Evolutionary conservation across 2,329 filamentous ascomycete genomes (phyloP).

Genomic region (Raffaelea arxii): DNA sequence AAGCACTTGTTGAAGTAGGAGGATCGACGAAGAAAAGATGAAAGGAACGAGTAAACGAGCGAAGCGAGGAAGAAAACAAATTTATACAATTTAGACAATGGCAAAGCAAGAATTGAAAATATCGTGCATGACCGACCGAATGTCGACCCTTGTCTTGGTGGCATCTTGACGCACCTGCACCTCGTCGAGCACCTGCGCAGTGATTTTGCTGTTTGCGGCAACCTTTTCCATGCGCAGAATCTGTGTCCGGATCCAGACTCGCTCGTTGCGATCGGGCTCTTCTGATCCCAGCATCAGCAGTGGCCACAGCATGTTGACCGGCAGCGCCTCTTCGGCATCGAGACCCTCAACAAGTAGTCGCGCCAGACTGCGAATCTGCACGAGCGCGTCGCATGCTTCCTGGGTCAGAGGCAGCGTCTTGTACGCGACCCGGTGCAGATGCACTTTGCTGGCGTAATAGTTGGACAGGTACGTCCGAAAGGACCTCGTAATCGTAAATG

Average conservation of each 20-base stretch:
- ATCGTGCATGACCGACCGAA: slow-evolving; percentile 34
- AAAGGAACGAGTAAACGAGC: too few relatives aligned
- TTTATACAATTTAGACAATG: slow-evolving; percentile 29
- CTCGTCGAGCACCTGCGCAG: slow-evolving; percentile 34
- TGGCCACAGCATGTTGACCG: slow-evolving; percentile 49
- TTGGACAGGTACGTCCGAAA: slow-evolving; percentile 47
- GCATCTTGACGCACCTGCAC: slow-evolving; percentile 33
- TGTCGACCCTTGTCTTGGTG: slow-evolving; percentile 29
- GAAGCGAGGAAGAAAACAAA: too few relatives aligned
- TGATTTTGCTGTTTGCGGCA: slow-evolving; percentile 32
- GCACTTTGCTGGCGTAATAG: slow-evolving; percentile 45
- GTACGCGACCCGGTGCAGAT: slow-evolving; percentile 48
- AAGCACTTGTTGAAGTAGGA: slow-evolving; percentile 30
- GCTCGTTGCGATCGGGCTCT: slow-evolving; percentile 37
- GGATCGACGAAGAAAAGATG: neutral
- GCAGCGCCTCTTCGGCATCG: slow-evolving; percentile 33
- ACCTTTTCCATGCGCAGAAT: slow-evolving; percentile 38
- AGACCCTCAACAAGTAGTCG: slow-evolving; percentile 32
- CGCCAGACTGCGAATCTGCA: slow-evolving; percentile 37
- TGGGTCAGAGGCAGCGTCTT: slow-evolving; percentile 40
- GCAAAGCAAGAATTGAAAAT: slow-evolving; percentile 44
- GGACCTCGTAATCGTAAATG: slow-evolving; percentile 39
- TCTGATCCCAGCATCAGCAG: slow-evolving; percentile 46
- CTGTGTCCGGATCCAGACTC: slow-evolving; percentile 39
- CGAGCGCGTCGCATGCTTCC: slow-evolving; percentile 36